phyloP scores from a whole-genome alignment of 2,329 filamentous ascomycete species.

The Epichloe glyceriae region DNA sequence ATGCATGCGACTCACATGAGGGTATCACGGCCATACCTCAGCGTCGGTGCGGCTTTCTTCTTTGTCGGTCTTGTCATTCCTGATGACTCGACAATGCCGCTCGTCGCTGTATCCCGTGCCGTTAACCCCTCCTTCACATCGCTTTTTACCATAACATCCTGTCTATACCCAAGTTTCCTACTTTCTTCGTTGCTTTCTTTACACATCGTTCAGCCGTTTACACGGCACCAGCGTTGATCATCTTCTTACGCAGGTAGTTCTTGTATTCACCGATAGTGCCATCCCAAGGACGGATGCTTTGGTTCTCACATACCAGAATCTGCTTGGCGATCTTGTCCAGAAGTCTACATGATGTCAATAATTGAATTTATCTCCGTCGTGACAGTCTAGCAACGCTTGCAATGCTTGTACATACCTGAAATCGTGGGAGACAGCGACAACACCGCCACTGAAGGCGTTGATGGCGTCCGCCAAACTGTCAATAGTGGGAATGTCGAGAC shows the following conservation, averaged over 20 bases:
- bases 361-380: neutral
- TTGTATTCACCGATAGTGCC: constrained; percentile 91
- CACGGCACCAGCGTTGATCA: constrained; percentile 77
- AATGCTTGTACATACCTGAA: constrained; percentile 59
- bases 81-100: constrained; percentile 10
- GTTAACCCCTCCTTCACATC: constrained; percentile 7
- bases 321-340: constrained; percentile 99
- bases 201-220: constrained; percentile 33
- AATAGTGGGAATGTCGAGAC: constrained; percentile 96
- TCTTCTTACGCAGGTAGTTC: constrained; percentile 98
- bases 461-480: constrained; percentile 96
- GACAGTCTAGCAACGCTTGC: neutral
- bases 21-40: constrained; percentile 18
- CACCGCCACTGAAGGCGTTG: constrained; percentile 90
- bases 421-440: constrained; percentile 96
- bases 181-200: constrained; percentile 2
- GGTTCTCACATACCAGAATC: constrained; percentile 98
- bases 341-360: constrained; percentile 44
- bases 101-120: constrained; percentile 7
- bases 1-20: constrained; percentile 14
- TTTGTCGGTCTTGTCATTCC: constrained; percentile 5
- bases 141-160: constrained; percentile 7
- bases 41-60: constrained; percentile 14
- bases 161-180: constrained; percentile 9
- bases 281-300: constrained; percentile 81